Conservation (phyloP, 2,329 filamentous ascomycete genomes). For the Penicillium sp. region DNA sequence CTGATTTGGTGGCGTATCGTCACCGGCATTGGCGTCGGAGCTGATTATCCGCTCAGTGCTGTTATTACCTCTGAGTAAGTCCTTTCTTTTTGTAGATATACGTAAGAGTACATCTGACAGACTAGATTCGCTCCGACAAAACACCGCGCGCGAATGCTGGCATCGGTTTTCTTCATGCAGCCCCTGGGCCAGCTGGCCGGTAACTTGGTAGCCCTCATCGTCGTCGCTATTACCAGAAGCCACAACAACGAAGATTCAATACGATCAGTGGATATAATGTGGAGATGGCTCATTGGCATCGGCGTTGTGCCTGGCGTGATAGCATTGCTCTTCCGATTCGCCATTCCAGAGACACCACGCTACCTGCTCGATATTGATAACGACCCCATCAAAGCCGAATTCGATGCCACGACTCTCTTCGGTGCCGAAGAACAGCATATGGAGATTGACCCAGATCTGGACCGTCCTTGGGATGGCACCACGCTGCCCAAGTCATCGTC, state of each 20-base stretch:
- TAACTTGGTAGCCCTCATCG: conserved; percentile 56
- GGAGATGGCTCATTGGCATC: conserved; percentile 64
- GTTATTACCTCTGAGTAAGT: conserved; percentile 65
- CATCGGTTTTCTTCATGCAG: conserved; percentile 66
- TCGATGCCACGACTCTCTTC: conserved; percentile 59
- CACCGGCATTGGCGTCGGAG: conserved; percentile 57
- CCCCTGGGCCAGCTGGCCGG: conserved; percentile 64
- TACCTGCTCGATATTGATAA: conserved; percentile 64
- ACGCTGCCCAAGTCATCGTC: conserved; percentile 7
- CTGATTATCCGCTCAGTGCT: conserved; percentile 64
- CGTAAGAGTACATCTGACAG: neutral
- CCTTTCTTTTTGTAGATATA: neutral
- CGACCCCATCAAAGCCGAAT: conserved; percentile 56
- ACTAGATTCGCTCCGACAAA: conserved; percentile 50
- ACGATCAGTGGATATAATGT: conserved; percentile 56
- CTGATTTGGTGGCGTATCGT: conserved; percentile 47
- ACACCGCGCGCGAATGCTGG: conserved; percentile 64
- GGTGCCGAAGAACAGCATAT: conserved; percentile 27
- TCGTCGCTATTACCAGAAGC: conserved; percentile 31
- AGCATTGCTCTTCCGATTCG: conserved; percentile 63
- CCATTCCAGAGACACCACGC: conserved; percentile 62
- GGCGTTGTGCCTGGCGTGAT: conserved; percentile 61
- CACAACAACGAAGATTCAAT: conserved; percentile 24
- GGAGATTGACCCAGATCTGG: conserved; percentile 16
- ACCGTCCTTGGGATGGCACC: conserved; percentile 11